phyloP scores from a whole-genome alignment of 495 filamentous ascomycete species.

The Penicillium daleae region DNA sequence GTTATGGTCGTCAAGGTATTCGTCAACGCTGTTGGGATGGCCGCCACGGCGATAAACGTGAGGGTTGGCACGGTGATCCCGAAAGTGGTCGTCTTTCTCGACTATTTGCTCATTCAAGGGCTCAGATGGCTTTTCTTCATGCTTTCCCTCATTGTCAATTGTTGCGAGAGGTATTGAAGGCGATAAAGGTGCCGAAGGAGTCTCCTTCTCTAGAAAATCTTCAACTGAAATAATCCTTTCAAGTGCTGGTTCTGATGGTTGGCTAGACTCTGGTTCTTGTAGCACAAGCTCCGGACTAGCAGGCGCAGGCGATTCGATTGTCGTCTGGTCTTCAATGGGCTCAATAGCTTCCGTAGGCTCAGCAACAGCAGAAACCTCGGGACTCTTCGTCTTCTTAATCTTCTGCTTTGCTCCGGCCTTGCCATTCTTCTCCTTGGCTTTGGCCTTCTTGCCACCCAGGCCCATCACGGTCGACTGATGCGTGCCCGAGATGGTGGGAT shows the following conservation, averaged over 20 bases:
- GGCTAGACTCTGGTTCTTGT: constrained; percentile 30
- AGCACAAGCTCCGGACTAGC: constrained; percentile 27
- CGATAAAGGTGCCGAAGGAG: constrained; percentile 3
- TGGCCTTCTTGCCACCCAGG: constrained; percentile 42
- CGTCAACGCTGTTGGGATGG: neutral
- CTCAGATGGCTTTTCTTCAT: constrained; percentile 21
- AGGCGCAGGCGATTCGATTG: constrained; percentile 32
- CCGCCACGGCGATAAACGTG: neutral
- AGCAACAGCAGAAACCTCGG: constrained; percentile 36
- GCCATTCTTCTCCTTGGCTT: constrained; percentile 39
- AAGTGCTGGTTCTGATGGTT: constrained; percentile 24
- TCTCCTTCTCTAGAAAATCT: constrained; percentile 23
- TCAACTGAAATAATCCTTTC: constrained; percentile 27
- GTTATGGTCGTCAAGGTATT: neutral
- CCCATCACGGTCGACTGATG: constrained; percentile 41
- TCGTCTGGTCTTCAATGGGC: constrained; percentile 34
- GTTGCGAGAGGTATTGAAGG: constrained; percentile 14
- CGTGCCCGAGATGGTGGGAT: constrained; percentile 35
- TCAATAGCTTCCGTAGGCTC: constrained; percentile 29
- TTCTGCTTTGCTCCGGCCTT: constrained; percentile 42
- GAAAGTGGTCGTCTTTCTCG: constrained; percentile 20
- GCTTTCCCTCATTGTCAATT: constrained; percentile 26
- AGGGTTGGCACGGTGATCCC: constrained; percentile 11
- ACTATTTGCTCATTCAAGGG: constrained; percentile 23
- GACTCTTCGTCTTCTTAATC: constrained; percentile 47